Percentiles rank a stretch among this genome's conserved stretches.
Conservation (phyloP, 2,329 filamentous ascomycete genomes). For the Plectosphaerella sp. region DNA sequence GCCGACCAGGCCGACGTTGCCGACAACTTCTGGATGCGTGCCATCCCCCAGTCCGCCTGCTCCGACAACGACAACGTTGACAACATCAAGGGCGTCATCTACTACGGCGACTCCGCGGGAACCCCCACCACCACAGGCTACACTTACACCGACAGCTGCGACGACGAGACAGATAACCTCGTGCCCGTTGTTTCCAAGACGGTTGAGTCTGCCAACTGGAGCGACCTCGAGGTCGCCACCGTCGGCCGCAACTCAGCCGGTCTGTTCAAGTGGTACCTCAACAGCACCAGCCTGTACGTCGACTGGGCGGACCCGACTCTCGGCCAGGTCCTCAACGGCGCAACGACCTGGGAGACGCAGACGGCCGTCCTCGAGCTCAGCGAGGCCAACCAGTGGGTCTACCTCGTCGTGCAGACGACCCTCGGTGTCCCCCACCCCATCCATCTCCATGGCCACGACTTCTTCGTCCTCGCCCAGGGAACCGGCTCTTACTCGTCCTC, state of each 20-base stretch:
- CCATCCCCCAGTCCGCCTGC: slow-evolving; percentile 36
- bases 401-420: slow-evolving; percentile 21
- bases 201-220: slow-evolving; percentile 21
- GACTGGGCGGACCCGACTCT: slow-evolving; percentile 26
- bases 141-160: slow-evolving; percentile 19
- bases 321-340: slow-evolving; percentile 14
- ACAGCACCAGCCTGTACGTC: slow-evolving; percentile 23
- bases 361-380: slow-evolving; percentile 23
- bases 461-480: slow-evolving; percentile 16
- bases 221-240: slow-evolving; percentile 21
- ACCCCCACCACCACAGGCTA: slow-evolving; percentile 11
- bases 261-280: slow-evolving; percentile 43
- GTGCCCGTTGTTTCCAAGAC: slow-evolving; percentile 26
- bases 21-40: slow-evolving; percentile 44
- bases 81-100: slow-evolving; percentile 46
- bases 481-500: slow-evolving; percentile 8
- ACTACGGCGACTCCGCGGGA: slow-evolving; percentile 24
- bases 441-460: slow-evolving; percentile 31
- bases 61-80: slow-evolving; percentile 30
- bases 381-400: slow-evolving; percentile 21
- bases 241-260: slow-evolving; percentile 19
- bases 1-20: slow-evolving; percentile 24
- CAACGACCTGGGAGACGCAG: slow-evolving; percentile 12
- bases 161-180: slow-evolving; percentile 28
- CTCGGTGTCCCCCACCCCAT: slow-evolving; percentile 25